These are phyloP conservation scores for Marasmius tenuissimus DNA, from an alignment of 1,284 basidiomycete genomes.

Conservation along the genomic window DNA sequence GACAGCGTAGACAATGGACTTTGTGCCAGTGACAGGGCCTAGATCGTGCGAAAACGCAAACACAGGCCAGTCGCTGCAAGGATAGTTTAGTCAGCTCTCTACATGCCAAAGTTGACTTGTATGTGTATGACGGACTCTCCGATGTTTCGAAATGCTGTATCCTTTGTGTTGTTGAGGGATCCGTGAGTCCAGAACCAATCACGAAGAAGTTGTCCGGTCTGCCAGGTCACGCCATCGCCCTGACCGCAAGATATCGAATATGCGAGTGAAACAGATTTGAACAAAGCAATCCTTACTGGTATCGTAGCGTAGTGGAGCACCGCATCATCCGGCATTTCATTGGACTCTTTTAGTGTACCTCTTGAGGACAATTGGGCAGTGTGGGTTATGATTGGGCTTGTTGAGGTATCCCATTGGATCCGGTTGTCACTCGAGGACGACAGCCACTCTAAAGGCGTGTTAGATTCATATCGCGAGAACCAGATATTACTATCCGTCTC, in stretches of 20 bases:
- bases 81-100: too few species aligned
- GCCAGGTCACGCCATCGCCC: not conserved
- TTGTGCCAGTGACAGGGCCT: not conserved
- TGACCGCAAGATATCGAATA: not conserved
- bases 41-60: not conserved
- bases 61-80: not conserved
- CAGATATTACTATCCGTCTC: not conserved
- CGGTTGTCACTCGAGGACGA: not conserved
- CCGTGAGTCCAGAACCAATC: not conserved
- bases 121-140: not conserved
- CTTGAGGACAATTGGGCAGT: not conserved
- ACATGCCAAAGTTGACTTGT: not conserved
- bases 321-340: conserved; percentile 34
- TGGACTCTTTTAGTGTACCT: conserved; percentile 21
- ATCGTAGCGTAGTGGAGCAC: conserved; percentile 8
- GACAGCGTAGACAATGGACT: not conserved
- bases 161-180: not conserved
- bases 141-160: not conserved
- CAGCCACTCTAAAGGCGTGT: conserved; percentile 8
- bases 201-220: not conserved
- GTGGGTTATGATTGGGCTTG: not conserved
- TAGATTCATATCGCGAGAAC: not conserved
- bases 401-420: conserved; percentile 10
- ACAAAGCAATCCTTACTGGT: not conserved
- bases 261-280: not conserved